Percentiles rank a stretch among this genome's conserved stretches.
Conservation (phyloP, 23 red algal species). For the Pyropia yezoensis region DNA sequence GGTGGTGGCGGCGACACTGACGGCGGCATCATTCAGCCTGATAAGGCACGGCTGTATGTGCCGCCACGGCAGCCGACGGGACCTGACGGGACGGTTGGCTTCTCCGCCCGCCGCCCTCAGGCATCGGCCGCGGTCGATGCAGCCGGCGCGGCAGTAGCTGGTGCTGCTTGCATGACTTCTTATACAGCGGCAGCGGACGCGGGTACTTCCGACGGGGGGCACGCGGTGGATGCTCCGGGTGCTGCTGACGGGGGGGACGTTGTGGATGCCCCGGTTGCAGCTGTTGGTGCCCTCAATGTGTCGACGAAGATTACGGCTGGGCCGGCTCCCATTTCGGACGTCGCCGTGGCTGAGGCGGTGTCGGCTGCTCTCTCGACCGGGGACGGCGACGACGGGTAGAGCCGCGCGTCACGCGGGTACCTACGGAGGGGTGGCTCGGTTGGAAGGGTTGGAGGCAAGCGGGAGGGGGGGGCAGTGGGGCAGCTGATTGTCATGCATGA, state of each 20-base stretch:
- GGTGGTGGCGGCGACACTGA: not conserved
- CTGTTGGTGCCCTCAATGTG: no score
- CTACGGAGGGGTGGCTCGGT: no score
- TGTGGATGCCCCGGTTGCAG: no score
- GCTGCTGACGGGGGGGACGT: not conserved
- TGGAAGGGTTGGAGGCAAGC: no score
- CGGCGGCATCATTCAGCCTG: constrained; percentile 18
- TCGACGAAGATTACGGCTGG: no score
- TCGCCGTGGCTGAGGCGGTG: no score
- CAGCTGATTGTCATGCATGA: no score
- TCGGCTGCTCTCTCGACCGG: no score
- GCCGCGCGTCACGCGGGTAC: no score
- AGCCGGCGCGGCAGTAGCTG: not conserved
- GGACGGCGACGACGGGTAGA: no score
- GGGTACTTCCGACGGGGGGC: not conserved
- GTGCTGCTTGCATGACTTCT: not conserved
- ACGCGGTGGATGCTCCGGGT: not conserved
- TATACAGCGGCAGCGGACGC: not conserved
- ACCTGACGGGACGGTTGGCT: constrained; percentile 49
- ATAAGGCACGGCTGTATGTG: constrained; percentile 19
- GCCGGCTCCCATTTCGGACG: no score
- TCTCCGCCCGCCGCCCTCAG: constrained; percentile 1
- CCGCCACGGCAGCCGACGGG: constrained; percentile 33
- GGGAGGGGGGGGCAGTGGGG: no score
- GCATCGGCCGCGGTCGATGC: not conserved